Conservation (phyloP, 768 basidiomycete genomes). For the Gloeopeniophorella convolvens region DNA sequence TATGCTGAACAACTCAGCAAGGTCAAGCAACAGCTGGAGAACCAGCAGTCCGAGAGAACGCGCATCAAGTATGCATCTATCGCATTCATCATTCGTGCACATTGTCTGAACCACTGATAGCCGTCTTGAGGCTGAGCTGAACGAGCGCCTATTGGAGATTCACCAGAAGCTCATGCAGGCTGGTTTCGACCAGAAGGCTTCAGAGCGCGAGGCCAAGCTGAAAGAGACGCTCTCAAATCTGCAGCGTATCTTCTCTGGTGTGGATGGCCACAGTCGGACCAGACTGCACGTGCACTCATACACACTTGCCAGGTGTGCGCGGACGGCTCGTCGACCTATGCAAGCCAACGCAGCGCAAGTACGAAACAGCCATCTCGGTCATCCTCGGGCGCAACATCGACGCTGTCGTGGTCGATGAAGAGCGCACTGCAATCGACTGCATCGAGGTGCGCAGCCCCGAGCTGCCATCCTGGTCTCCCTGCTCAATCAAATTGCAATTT, state of each 20-base stretch:
- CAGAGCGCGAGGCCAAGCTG: constrained; percentile 72
- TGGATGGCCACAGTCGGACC: neutral
- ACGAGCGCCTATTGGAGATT: constrained; percentile 81
- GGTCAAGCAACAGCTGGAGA: constrained; percentile 74
- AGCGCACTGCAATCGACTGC: constrained; percentile 95
- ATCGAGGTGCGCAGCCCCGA: constrained; percentile 61
- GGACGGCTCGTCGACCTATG: constrained; percentile 92
- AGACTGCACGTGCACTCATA: neutral
- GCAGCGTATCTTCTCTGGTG: constrained; percentile 87
- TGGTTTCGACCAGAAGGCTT: constrained; percentile 81
- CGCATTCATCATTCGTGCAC: neutral
- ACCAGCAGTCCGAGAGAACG: constrained; percentile 75
- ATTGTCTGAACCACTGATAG: constrained; percentile 34
- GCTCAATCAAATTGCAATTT: neutral
- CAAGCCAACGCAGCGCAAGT: constrained; percentile 89
- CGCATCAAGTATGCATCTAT: constrained; percentile 58
- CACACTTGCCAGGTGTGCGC: constrained; percentile 58
- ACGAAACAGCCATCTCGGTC: constrained; percentile 86
- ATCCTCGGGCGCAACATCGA: constrained; percentile 93
- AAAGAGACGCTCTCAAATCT: constrained; percentile 82
- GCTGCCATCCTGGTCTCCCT: neutral
- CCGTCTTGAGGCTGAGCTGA: constrained; percentile 84
- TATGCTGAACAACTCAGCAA: constrained; percentile 56
- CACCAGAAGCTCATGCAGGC: constrained; percentile 85
- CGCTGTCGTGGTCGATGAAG: constrained; percentile 92